Evolutionary conservation across 108 stramenopile genomes (phyloP), one percentile per base, ranked within the genome.

Genomic region (Aureococcus anophagefferens): DNA sequence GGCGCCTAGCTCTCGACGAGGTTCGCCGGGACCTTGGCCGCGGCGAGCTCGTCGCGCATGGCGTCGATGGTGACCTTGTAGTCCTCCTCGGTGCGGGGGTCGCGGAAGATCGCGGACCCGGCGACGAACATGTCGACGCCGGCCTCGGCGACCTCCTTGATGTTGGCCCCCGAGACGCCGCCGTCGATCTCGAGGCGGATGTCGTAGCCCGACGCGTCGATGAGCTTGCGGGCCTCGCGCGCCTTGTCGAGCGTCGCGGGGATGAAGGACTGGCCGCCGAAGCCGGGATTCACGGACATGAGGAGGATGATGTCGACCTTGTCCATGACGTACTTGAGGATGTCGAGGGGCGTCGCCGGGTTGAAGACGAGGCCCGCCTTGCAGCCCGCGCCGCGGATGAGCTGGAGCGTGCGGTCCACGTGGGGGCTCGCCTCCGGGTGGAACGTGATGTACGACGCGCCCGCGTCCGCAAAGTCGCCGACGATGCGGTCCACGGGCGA

Each of bases 101-200:
- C 89, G 87, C 93, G 94, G 62, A 96, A 81, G 79, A 98, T 96
- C 63, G 97, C 97, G 76, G 84, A 86, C 72, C 97, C 97, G 66
- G 97, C 95, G 69, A 98, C 97, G 77, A 98, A 88, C 94, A 94
- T 96, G 79, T 98, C 97, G 44, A 94, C 97, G 71, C 97, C 97
- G 36, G 94, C 93, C 76, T 98, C 94, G 64, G 90, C 90, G 72
- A 96, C 86, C 76, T 95, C 93, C 83, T 84, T 88, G 83, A 94
- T 96, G 84, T 94, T 96, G 44, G 90, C 91, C 64, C 89, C 87
- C 74, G 90, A 90, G 44, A 92, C 90, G 46, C 93, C 93, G 71
- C 93, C 93, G 85, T 93, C 93, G 72, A 98, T 93, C 83, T 95
- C 92, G 69, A 98, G 83, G 75, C 97, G 91, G 85, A 96, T 95